Percentiles rank a stretch among this genome's conserved stretches.
Conservation (phyloP, 768 basidiomycete genomes). For the Pleurotus tuoliensis region DNA sequence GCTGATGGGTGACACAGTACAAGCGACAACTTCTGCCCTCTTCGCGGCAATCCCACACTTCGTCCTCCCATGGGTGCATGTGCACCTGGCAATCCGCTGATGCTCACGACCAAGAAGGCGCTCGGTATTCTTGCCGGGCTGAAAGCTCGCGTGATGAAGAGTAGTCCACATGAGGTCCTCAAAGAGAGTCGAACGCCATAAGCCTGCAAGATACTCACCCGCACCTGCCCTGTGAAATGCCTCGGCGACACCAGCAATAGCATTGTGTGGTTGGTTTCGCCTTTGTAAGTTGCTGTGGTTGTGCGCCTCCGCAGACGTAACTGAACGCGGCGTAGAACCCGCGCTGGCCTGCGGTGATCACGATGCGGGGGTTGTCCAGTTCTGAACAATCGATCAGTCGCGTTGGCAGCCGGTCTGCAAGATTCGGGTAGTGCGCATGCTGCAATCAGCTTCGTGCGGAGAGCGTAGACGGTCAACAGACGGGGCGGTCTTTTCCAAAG, state of each 20-base stretch:
- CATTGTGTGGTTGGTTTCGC: neutral
- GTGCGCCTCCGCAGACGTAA: neutral
- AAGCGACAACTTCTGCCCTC: no score
- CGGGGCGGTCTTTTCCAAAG: no score
- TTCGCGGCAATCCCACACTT: no score
- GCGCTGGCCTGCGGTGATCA: neutral
- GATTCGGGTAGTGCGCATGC: no score
- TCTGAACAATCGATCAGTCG: constrained; percentile 1
- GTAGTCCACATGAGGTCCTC: neutral
- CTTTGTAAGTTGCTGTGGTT: neutral
- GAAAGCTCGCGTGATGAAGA: neutral
- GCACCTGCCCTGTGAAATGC: neutral
- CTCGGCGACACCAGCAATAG: neutral
- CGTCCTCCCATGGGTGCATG: neutral
- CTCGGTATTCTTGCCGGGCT: neutral
- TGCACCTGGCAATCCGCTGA: neutral
- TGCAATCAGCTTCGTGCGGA: no score
- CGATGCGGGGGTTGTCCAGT: neutral
- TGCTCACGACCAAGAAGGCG: neutral
- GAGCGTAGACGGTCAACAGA: no score
- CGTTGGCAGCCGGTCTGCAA: neutral
- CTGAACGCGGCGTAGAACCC: neutral
- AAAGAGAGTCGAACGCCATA: neutral
- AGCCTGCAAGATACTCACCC: neutral
- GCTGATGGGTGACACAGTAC: no score